Percentiles rank a stretch among this genome's conserved stretches.
These are phyloP conservation scores for Limnanthes douglasii DNA, from an alignment of 345 rosid genomes.

Conservation along the genomic window DNA sequence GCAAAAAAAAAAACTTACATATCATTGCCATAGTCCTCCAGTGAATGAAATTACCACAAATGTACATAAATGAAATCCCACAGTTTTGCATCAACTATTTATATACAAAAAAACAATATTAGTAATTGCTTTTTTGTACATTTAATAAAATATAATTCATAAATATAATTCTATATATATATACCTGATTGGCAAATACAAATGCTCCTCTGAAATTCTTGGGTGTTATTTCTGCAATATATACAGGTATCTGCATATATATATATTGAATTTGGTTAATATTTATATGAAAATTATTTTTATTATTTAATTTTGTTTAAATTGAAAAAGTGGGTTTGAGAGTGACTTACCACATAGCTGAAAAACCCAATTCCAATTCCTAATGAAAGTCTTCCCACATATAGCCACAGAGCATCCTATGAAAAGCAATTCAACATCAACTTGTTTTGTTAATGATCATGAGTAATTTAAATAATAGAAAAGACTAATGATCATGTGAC, in stretches of 20 bases:
- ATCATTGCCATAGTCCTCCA: constrained; percentile 13
- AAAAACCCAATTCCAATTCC: constrained; percentile 15
- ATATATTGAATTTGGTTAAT: neutral
- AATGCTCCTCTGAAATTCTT: constrained; percentile 14
- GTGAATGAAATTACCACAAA: constrained; percentile 12
- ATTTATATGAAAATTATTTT: neutral
- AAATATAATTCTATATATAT: neutral
- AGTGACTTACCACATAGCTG: constrained; percentile 13
- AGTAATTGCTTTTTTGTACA: neutral
- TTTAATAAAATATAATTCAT: neutral
- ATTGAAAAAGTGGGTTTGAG: neutral
- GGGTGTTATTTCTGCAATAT: constrained; percentile 14
- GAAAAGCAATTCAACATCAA: neutral
- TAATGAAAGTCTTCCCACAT: constrained; percentile 11
- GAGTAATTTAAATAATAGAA: neutral
- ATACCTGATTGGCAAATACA: constrained; percentile 17
- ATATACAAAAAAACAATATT: neutral
- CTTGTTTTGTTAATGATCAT: neutral
- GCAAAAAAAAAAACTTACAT: constrained; percentile 7
- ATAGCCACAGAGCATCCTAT: constrained; percentile 14
- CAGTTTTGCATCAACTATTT: constrained; percentile 13
- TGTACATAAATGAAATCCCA: constrained; percentile 13
- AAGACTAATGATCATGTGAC: too few species aligned
- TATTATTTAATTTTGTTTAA: neutral
- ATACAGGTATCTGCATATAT: constrained; percentile 10